Percentiles rank a stretch among this genome's conserved stretches.
Conservation (phyloP, 805 yeast genomes). For the Torulaspora maleeae region DNA sequence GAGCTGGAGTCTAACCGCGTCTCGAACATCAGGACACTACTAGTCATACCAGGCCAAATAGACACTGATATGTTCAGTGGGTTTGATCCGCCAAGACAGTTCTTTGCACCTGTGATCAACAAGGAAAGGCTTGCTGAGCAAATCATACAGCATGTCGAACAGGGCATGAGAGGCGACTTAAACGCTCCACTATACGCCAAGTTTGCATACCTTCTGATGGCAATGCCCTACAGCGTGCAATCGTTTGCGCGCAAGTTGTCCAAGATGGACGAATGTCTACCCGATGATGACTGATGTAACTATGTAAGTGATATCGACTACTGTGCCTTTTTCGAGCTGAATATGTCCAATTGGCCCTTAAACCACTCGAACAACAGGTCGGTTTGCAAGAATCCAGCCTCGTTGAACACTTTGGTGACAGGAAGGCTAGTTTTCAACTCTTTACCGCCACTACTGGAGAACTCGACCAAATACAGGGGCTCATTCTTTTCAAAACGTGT, state of each 20-base stretch:
- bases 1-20: constrained; percentile 51
- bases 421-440: constrained; percentile 24
- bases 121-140: constrained; percentile 52
- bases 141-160: constrained; percentile 49
- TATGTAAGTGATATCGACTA: constrained; percentile 33
- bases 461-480: constrained; percentile 43
- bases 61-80: constrained; percentile 71
- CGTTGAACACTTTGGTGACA: constrained; percentile 37
- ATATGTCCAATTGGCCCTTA: constrained; percentile 34
- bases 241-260: constrained; percentile 44
- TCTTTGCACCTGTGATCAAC: constrained; percentile 74
- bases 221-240: constrained; percentile 58
- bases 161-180: constrained; percentile 67
- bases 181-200: constrained; percentile 70
- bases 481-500: constrained; percentile 36
- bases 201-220: constrained; percentile 61
- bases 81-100: constrained; percentile 64
- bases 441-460: constrained; percentile 26
- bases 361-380: constrained; percentile 39
- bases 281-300: constrained; percentile 17
- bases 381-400: constrained; percentile 42
- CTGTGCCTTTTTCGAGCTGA: constrained; percentile 38
- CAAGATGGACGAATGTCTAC: constrained; percentile 58
- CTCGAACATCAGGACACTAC: constrained; percentile 59
- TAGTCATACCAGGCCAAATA: constrained; percentile 82